These are phyloP conservation scores for Lippia alba DNA, from an alignment of 305 asterid genomes.

Conservation along the genomic window DNA sequence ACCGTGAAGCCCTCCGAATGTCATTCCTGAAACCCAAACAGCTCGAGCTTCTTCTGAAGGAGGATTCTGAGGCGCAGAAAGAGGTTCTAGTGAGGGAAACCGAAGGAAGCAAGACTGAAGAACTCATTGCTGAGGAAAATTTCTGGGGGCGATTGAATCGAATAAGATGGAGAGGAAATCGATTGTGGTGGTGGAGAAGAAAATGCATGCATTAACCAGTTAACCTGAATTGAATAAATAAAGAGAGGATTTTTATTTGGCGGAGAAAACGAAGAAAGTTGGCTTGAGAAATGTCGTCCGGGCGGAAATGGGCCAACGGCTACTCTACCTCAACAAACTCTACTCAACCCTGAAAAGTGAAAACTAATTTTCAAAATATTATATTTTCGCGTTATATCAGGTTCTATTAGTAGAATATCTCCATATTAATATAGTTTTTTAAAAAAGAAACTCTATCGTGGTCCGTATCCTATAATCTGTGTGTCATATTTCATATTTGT, in stretches of 20 bases:
- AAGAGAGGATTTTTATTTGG: constrained; percentile 30
- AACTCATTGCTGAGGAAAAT: constrained; percentile 44
- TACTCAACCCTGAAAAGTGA: not conserved
- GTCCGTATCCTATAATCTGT: too few relatives aligned
- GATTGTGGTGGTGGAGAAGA: constrained; percentile 36
- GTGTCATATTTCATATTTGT: too few relatives aligned
- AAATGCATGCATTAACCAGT: constrained; percentile 37
- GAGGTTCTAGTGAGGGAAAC: constrained; percentile 43
- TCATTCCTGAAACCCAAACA: constrained; percentile 52
- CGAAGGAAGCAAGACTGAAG: constrained; percentile 59
- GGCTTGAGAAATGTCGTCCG: constrained; percentile 44
- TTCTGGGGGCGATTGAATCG: constrained; percentile 32
- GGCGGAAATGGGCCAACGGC: constrained; percentile 46
- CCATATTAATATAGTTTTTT: too few relatives aligned
- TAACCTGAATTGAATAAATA: constrained; percentile 4
- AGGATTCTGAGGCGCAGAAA: constrained; percentile 35
- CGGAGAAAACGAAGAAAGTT: constrained; percentile 50
- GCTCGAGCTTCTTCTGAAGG: constrained; percentile 43
- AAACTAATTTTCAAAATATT: too few relatives aligned
- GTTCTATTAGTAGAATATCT: too few relatives aligned
- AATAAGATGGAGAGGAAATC: constrained; percentile 23
- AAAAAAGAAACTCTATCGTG: too few relatives aligned
- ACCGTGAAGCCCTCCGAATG: constrained; percentile 42
- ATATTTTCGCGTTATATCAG: too few relatives aligned
- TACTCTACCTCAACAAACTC: constrained; percentile 24